These are phyloP conservation scores for Aspergillus avenaceus DNA, from an alignment of 495 filamentous ascomycete species.

Conservation along the genomic window DNA sequence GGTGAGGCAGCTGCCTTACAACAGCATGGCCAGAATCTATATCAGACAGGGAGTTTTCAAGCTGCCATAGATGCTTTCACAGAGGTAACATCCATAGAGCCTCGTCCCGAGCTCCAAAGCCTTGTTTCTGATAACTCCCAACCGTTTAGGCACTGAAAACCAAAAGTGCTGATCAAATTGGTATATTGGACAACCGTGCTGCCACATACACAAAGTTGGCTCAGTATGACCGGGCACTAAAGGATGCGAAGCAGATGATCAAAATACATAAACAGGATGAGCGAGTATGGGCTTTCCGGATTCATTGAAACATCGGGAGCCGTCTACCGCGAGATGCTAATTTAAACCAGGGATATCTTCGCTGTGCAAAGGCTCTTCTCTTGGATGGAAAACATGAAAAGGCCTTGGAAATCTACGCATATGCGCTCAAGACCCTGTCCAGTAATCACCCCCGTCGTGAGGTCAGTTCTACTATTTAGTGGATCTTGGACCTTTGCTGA, in stretches of 20 bases:
- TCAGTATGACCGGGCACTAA: slow-evolving; percentile 48
- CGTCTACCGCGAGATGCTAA: background rate
- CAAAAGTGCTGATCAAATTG: slow-evolving; percentile 27
- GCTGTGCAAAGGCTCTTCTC: slow-evolving; percentile 58
- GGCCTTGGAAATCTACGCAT: slow-evolving; percentile 58
- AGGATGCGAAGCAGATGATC: slow-evolving; percentile 60
- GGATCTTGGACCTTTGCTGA: slow-evolving; percentile 3
- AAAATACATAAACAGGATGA: slow-evolving; percentile 43
- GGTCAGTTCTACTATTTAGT: slow-evolving; percentile 25
- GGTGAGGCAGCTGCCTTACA: slow-evolving; percentile 19
- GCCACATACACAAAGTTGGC: slow-evolving; percentile 57
- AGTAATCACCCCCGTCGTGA: slow-evolving; percentile 38
- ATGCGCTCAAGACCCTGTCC: slow-evolving; percentile 49
- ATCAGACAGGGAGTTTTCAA: slow-evolving; percentile 35
- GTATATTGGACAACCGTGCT: slow-evolving; percentile 57
- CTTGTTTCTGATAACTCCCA: background rate
- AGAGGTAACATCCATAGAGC: slow-evolving; percentile 26
- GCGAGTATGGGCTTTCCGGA: slow-evolving; percentile 32
- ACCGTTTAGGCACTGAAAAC: slow-evolving; percentile 31
- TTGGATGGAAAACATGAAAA: slow-evolving; percentile 48
- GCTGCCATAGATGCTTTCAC: slow-evolving; percentile 40
- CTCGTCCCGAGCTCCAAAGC: background rate
- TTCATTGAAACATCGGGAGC: background rate
- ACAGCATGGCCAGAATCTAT: slow-evolving; percentile 37
- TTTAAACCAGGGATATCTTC: slow-evolving; percentile 54